These are phyloP conservation scores for Neonectria hederae DNA, from an alignment of 2,329 filamentous ascomycete species.

Conservation along the genomic window DNA sequence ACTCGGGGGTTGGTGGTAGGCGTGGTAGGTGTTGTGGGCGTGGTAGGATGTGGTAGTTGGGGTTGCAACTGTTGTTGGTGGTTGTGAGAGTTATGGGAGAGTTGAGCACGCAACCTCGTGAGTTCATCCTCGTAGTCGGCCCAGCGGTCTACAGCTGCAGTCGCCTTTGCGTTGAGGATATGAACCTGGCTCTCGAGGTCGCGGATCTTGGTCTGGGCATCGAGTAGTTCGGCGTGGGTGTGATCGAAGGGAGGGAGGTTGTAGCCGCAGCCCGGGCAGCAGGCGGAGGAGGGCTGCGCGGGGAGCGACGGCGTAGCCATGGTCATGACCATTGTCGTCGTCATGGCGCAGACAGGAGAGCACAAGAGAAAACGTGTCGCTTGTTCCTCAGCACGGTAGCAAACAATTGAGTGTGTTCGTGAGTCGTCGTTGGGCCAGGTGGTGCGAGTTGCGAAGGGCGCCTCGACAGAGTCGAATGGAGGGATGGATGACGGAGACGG, in stretches of 20 bases:
- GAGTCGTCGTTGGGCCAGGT: not conserved
- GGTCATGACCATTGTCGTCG: slow-evolving; percentile 48
- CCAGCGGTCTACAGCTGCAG: slow-evolving; percentile 70
- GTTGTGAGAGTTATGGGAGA: slow-evolving; percentile 37
- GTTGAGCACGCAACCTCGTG: slow-evolving; percentile 62
- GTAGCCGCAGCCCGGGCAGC: slow-evolving; percentile 63
- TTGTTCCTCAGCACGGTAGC: not conserved
- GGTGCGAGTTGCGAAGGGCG: not conserved
- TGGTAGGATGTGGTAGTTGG: slow-evolving; percentile 27
- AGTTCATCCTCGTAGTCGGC: slow-evolving; percentile 86
- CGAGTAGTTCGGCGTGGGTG: slow-evolving; percentile 56
- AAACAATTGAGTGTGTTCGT: not conserved
- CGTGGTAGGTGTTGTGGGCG: slow-evolving; percentile 41
- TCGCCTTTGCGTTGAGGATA: slow-evolving; percentile 75
- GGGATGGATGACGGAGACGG: not conserved
- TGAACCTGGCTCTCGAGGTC: slow-evolving; percentile 78
- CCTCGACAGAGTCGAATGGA: not conserved
- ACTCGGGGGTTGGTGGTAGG: slow-evolving; percentile 46
- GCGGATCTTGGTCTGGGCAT: slow-evolving; percentile 68
- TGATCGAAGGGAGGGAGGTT: slow-evolving; percentile 49
- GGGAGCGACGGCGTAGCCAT: slow-evolving; percentile 45
- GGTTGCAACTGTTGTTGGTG: slow-evolving; percentile 30
- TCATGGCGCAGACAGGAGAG: slow-evolving; percentile 31
- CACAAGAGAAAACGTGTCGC: not conserved
- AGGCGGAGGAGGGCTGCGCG: slow-evolving; percentile 41